These are phyloP conservation scores for Quercus robur DNA, from an alignment of 306 rosid genomes.

Conservation along the genomic window DNA sequence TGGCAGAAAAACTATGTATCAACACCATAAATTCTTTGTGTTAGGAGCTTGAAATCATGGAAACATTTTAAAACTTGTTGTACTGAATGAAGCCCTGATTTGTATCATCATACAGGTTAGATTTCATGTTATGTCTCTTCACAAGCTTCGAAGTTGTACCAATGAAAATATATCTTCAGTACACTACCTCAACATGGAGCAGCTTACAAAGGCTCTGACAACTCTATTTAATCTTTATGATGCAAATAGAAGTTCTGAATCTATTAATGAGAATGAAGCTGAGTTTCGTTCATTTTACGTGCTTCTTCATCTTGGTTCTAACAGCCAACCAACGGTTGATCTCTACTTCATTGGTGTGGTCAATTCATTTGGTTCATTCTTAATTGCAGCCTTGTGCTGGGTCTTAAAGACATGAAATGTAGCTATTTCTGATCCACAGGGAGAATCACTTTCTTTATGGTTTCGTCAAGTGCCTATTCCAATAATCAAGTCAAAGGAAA, in stretches of 20 bases:
- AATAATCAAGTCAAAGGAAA: slow-evolving; percentile 72
- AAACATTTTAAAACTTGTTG: neutral
- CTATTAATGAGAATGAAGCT: slow-evolving; percentile 64
- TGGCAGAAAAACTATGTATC: neutral
- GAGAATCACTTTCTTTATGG: slow-evolving; percentile 85
- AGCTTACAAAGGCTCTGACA: slow-evolving; percentile 75
- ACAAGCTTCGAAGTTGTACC: slow-evolving; percentile 50
- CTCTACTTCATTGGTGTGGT: slow-evolving; percentile 36
- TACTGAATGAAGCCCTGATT: neutral
- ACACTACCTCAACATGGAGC: slow-evolving; percentile 86
- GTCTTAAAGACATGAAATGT: slow-evolving; percentile 24
- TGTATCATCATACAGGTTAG: slow-evolving; percentile 55
- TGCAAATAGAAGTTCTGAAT: slow-evolving; percentile 41
- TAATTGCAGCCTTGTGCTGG: slow-evolving; percentile 15
- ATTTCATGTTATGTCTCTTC: slow-evolving; percentile 73
- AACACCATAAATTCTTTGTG: neutral
- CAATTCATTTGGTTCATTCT: slow-evolving; percentile 11
- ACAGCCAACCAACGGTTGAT: slow-evolving; percentile 60
- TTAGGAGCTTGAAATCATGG: slow-evolving; percentile 6
- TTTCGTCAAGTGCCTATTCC: slow-evolving; percentile 50
- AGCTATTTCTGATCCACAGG: slow-evolving; percentile 54
- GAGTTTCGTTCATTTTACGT: slow-evolving; percentile 79
- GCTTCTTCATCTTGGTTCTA: slow-evolving; percentile 81
- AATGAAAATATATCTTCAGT: slow-evolving; percentile 60
- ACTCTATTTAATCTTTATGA: slow-evolving; percentile 68